Evolutionary conservation across 768 basidiomycete genomes (phyloP), one percentile per base, ranked within the genome.

Genomic region (Podaxis sp.): DNA sequence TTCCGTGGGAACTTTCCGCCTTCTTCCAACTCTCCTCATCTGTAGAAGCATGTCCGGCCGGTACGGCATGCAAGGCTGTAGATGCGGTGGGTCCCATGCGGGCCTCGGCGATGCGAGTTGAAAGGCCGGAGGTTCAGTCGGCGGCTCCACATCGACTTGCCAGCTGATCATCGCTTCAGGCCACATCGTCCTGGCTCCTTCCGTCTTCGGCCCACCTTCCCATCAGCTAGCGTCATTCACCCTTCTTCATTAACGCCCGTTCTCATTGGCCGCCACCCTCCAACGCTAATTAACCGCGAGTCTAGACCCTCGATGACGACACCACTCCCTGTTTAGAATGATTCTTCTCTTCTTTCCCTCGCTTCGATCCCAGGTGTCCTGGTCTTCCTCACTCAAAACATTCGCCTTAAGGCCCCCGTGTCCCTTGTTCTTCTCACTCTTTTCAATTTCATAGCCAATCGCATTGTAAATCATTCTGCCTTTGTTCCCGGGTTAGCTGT

Each of bases 301-400:
- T 55, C 54, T 55, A 55, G 37, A 25, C 54, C 24, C 37, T 41
- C 15, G 17, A 55, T 55, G 54, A 55, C 53, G 53, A 55, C 53
- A 55, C 15, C 53, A 33, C 33, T 9, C 53, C 53, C 53, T n/a
- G 36, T 22, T 49, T 24, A 12, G 19, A 17, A 1, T 11, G 5
- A 13, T 22, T 17, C 7, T n/a, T 19, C 33, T 15, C 19, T 55
- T 11, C 29, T 37, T 55, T 19, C 19, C 5, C 40, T n/a, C 13
- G 51, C 51, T 52, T 55, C 53, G n/a, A 38, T 24, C 49, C 15
- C 54, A 17, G 13, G 51, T 12, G 51, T 53, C 13, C 27, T 33
- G 15, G 17, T 53, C 27, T 33, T 15, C 29, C 24, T 13, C 51
- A 11, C 27, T 13, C 17, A 17, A 53, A 27, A 25, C 51, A 12